Evolutionary conservation across 2,329 filamentous ascomycete genomes (phyloP), one percentile per base, ranked within the genome.

Genomic region (Talaromyces islandicus): DNA sequence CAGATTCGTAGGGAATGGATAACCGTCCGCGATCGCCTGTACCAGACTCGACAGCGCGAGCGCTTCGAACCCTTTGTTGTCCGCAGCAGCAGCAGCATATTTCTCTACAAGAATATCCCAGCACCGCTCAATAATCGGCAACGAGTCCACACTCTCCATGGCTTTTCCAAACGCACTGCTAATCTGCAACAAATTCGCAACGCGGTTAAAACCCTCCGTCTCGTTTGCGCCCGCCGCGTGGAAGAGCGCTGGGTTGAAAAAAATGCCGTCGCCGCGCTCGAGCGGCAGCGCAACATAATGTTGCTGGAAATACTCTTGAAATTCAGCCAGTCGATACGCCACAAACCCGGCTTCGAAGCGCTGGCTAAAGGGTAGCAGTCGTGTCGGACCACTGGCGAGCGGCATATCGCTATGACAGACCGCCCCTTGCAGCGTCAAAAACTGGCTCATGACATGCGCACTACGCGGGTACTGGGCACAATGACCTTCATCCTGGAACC

Each of bases 371-470:
- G 85, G 85, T 24, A 88, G 66, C 51, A 88, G 76, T 1, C 85
- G 75, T 24, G 85, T 88, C 1, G 85, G 85, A 0, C 85, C 85
- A 59, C 78, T 83, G 25, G 79, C 77, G 0, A 81, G 62, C 0
- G 85, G 84, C 78, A 88, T 86, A 50, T 85, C 80, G 1, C 78
- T 81, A 63, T 88, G 85, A 2, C 85, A 85, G 0, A 88, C 80
- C 0, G 83, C 85, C 0, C 85, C 85, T 67, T 88, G 85, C 12
- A 88, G 73, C 2, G 85, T 88, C 27, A 88, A 70, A 59, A 82
- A 80, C 66, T 84, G 83, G 27, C 78, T 83, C 0, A 83, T 79
- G 1, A 78, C 64, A 50, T 88, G 85, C 69, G 80, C 76, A 0
- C 77, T 77, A 43, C 75, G 77, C 0, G 85, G 85, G 61, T 81